Evolutionary conservation across 345 rosid genomes (phyloP), one percentile per base, ranked within the genome.

Genomic region (Lepidium didymum): DNA sequence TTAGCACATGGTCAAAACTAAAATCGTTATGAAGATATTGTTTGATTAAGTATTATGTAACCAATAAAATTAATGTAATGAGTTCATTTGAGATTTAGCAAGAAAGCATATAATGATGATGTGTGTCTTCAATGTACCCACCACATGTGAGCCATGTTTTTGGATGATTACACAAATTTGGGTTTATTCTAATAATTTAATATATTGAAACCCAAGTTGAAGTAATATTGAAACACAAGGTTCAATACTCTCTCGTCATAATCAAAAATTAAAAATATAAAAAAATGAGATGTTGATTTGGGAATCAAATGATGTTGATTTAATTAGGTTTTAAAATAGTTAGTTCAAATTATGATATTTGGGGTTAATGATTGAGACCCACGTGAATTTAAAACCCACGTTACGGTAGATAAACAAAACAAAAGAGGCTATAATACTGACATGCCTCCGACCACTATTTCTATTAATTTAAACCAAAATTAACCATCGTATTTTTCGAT

Each of bases 371-470:
- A 74, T 67, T 74, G 68, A 74, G 58, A 52, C 69, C 69, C 78
- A 74, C 64, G 73, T 62, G 68, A 62, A 68, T 59, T 60, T 11
- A 8, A 35, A 43, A 47, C 38, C 3, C 56, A 60, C 27, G 5
- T 60, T 45, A 36, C 33, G 7, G 6, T 5, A 29, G 7, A 29
- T 29, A 29, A 5, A 29, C 6, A 4, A 8, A 41, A 53, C 45
- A 18, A 35, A 25, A 23, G 40, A 35, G 4, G 60, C 37, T 51
- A n/a, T 6, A 35, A 61, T 60, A 29, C 49, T 61, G 64, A 68
- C 78, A 74, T 74, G 78, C 56, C 69, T 67, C 69, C 78, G 78
- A 74, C 78, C 69, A 68, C 36, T 61, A 16, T 67, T 27, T 68
- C 12, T 25, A 1, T 46, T 13, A 16, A 33, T 66, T 73, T 18